Percentiles rank a stretch among this genome's conserved stretches.
Conservation (phyloP, 164 flowering plant genomes). For the Vitis amurensis region DNA sequence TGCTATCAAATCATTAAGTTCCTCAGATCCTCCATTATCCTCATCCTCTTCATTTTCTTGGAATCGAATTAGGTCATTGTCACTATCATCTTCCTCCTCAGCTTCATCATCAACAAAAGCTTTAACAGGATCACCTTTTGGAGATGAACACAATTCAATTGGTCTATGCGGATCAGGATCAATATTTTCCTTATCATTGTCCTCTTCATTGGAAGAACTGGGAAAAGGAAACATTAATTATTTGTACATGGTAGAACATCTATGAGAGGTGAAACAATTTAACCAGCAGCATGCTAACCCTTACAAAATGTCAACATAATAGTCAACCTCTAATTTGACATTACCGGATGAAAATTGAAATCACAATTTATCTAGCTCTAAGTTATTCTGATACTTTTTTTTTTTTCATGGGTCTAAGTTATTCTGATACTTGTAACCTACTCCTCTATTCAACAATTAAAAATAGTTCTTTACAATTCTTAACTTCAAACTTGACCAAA, state of each 20-base stretch:
- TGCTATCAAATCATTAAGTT: slow-evolving; percentile 73
- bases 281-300: neutral
- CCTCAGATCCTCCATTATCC: slow-evolving; percentile 57
- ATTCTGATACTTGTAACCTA: too few relatives aligned
- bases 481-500: too few relatives aligned
- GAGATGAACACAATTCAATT: slow-evolving; percentile 23
- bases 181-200: slow-evolving; percentile 70
- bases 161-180: slow-evolving; percentile 37
- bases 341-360: neutral
- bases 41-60: slow-evolving; percentile 73
- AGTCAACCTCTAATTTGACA: neutral
- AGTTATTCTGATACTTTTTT: too few relatives aligned
- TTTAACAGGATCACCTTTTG: slow-evolving; percentile 72
- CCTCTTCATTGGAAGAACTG: slow-evolving; percentile 77
- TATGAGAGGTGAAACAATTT: neutral
- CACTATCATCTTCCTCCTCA: slow-evolving; percentile 92
- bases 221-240: slow-evolving; percentile 7
- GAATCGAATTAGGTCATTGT: slow-evolving; percentile 53
- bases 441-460: too few relatives aligned
- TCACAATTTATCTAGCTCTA: too few relatives aligned
- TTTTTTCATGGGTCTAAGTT: too few relatives aligned
- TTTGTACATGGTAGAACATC: neutral
- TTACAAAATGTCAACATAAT: neutral
- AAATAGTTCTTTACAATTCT: too few relatives aligned
- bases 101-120: slow-evolving; percentile 95